Evolutionary conservation across 768 basidiomycete species (phyloP).

Genomic region (Hirschioporus abietinus): DNA sequence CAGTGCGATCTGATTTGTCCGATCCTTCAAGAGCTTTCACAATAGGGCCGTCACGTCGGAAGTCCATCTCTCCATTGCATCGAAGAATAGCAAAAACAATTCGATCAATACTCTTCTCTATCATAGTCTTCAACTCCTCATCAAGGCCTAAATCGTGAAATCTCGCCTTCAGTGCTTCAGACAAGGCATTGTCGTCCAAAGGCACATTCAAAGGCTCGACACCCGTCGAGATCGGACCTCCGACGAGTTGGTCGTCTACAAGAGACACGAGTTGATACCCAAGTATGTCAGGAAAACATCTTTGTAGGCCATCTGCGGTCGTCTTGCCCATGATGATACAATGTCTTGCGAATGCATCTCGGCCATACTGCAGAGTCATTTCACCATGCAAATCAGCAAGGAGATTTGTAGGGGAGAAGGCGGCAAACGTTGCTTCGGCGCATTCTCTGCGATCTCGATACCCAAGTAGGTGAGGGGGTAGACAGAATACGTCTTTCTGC

Average conservation of each 20-base stretch:
- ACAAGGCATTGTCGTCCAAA: conserved; percentile 14
- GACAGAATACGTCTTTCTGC: conserved; percentile 45
- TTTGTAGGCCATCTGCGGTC: conserved; percentile 43
- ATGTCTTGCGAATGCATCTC: conserved; percentile 49
- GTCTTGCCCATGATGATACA: conserved; percentile 56
- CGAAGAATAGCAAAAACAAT: conserved; percentile 57
- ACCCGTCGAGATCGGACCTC: neutral
- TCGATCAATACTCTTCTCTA: conserved; percentile 45
- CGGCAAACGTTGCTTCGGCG: conserved; percentile 59
- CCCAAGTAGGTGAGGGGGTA: conserved; percentile 74
- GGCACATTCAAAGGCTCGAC: neutral
- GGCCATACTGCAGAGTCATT: conserved; percentile 30
- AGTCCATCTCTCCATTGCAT: conserved; percentile 65
- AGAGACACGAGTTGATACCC: conserved; percentile 52
- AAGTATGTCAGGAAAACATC: conserved; percentile 67
- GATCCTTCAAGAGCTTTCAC: conserved; percentile 34
- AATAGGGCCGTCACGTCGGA: conserved; percentile 46
- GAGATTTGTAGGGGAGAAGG: conserved; percentile 65
- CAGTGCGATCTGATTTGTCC: conserved; percentile 31
- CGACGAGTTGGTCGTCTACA: conserved; percentile 28
- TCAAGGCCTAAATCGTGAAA: conserved; percentile 16
- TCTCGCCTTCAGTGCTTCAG: conserved; percentile 26
- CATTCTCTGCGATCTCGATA: conserved; percentile 62
- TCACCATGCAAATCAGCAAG: conserved; percentile 34
- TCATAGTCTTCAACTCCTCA: conserved; percentile 28